Evolutionary conservation across 1,284 basidiomycete genomes (phyloP).

Genomic region (Microbotryomycetes sp.): DNA sequence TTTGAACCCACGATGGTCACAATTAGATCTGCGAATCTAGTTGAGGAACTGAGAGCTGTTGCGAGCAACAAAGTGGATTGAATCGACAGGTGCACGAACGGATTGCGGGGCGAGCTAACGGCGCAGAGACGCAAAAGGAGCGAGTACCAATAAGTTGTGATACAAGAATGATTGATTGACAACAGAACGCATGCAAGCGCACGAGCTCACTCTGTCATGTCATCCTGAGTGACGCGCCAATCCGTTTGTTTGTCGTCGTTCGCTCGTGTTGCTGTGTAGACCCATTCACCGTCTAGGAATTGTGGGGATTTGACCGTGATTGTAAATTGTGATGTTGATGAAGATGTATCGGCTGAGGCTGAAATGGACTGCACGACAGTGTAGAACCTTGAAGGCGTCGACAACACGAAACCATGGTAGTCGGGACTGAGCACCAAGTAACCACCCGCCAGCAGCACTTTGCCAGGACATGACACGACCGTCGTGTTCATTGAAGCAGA

Average conservation of each 20-base stretch:
- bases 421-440: slow-evolving; percentile 84
- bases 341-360: background rate
- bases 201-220: too few species aligned
- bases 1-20: slow-evolving; percentile 87
- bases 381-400: slow-evolving; percentile 90
- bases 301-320: slow-evolving; percentile 84
- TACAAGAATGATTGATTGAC: too few species aligned
- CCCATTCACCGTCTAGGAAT: slow-evolving; percentile 74
- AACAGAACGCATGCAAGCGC: background rate
- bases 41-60: slow-evolving; percentile 30
- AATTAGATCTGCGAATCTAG: slow-evolving; percentile 50
- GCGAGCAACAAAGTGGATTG: slow-evolving; percentile 66
- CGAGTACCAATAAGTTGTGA: too few species aligned
- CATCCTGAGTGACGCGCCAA: slow-evolving; percentile 10
- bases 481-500: slow-evolving; percentile 2
- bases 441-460: slow-evolving; percentile 88
- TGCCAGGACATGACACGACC: slow-evolving; percentile 80
- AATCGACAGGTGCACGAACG: slow-evolving; percentile 84
- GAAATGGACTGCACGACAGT: slow-evolving; percentile 46
- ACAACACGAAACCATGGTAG: slow-evolving; percentile 77
- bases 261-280: slow-evolving; percentile 57
- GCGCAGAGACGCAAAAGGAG: slow-evolving; percentile 9
- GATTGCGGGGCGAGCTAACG: slow-evolving; percentile 52
- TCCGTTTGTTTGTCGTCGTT: slow-evolving; percentile 24
- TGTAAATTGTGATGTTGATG: slow-evolving; percentile 33